Evolutionary conservation across 768 basidiomycete species (phyloP).

Genomic region (Hygrocybe coccinea): DNA sequence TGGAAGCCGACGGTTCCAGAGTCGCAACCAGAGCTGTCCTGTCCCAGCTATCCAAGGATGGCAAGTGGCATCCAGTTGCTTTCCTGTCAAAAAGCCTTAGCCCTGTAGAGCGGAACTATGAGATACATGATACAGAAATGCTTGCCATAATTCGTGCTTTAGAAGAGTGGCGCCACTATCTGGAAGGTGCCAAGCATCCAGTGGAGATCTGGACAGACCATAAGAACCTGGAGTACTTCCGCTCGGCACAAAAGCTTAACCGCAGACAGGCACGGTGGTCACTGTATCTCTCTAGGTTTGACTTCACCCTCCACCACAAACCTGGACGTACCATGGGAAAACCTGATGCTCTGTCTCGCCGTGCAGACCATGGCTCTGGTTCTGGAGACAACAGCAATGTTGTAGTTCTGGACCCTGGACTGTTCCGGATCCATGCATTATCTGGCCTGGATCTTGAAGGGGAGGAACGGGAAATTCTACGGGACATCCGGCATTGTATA

Average conservation of each 20-base stretch:
- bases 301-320: conserved; percentile 29
- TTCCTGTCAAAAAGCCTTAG: conserved; percentile 33
- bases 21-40: no score
- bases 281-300: conserved; percentile 29
- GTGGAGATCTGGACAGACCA: conserved; percentile 33
- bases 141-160: conserved; percentile 42
- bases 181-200: conserved; percentile 16
- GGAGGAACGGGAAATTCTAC: no score
- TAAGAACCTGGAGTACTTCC: conserved; percentile 43
- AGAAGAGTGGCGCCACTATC: conserved; percentile 21
- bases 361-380: conserved; percentile 22
- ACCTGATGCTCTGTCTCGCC: conserved; percentile 24
- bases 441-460: neutral
- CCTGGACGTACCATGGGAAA: conserved; percentile 24
- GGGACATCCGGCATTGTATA: no score
- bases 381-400: conserved; percentile 16
- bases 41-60: conserved; percentile 19
- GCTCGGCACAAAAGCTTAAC: conserved; percentile 34
- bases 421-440: neutral
- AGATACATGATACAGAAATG: conserved; percentile 44
- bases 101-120: conserved; percentile 40
- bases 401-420: neutral
- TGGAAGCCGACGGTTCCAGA: no score
- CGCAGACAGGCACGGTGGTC: conserved; percentile 42
- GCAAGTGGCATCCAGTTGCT: conserved; percentile 33